Conservation (phyloP, 2,329 filamentous ascomycete species). For the Dissoconium aciculare region DNA sequence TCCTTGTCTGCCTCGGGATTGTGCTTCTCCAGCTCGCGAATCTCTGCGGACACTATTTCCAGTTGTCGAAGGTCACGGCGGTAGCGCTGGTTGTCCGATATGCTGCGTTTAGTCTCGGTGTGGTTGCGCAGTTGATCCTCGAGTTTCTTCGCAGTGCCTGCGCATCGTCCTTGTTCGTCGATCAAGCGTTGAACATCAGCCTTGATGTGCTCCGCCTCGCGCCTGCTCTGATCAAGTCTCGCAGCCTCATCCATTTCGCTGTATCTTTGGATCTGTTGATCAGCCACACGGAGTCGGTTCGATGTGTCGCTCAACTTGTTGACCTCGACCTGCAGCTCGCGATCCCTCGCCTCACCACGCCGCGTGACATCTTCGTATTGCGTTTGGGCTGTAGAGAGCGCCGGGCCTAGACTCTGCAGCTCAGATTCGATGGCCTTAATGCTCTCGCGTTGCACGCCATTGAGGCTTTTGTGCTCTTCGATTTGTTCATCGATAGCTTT, state of each 20-base stretch:
- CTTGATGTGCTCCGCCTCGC: constrained; percentile 54
- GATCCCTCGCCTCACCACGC: constrained; percentile 57
- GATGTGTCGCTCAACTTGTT: constrained; percentile 59
- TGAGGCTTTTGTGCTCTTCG: constrained; percentile 55
- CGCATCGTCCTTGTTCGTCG: constrained; percentile 50
- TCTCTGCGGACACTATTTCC: constrained; percentile 51
- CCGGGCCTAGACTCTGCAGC: constrained; percentile 57
- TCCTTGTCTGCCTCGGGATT: constrained; percentile 73
- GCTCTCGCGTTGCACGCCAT: constrained; percentile 50
- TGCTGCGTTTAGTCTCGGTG: constrained; percentile 70
- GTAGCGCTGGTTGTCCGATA: constrained; percentile 76
- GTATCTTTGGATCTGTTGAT: constrained; percentile 67
- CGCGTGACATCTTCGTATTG: constrained; percentile 63
- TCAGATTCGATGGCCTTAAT: constrained; percentile 59
- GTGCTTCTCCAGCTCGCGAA: constrained; percentile 57
- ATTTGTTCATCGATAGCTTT: constrained; percentile 54
- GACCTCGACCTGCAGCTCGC: constrained; percentile 54
- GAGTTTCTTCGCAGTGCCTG: constrained; percentile 58
- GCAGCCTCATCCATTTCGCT: constrained; percentile 57
- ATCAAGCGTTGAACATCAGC: constrained; percentile 50
- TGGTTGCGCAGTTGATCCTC: constrained; percentile 64
- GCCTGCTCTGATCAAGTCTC: constrained; percentile 54
- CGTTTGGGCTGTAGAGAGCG: constrained; percentile 59
- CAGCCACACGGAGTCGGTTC: constrained; percentile 60
- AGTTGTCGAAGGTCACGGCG: constrained; percentile 59